Evolutionary conservation across 352 stramenopile genomes (phyloP).

Genomic region (Thraustotheca clavata): DNA sequence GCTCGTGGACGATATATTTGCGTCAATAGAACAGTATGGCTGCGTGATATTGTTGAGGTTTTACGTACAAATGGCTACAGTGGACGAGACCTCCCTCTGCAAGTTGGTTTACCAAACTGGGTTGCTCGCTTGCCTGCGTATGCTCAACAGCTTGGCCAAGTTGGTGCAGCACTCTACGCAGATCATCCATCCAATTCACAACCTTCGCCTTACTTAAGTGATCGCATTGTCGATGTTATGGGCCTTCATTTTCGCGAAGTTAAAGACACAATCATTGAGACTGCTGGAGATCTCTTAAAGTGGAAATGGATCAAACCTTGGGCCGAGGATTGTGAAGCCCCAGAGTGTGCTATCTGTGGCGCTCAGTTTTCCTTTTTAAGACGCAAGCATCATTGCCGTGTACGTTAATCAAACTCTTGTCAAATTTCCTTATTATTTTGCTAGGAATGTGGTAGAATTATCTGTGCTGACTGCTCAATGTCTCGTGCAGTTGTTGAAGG

Average conservation of each 20-base stretch:
- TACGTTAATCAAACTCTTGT: not conserved
- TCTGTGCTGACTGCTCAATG: slow-evolving; percentile 16
- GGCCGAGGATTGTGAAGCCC: slow-evolving; percentile 17
- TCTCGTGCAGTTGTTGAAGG: slow-evolving; percentile 19
- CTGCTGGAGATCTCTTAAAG: slow-evolving; percentile 15
- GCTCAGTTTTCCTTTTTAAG: slow-evolving; percentile 20
- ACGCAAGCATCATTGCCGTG: slow-evolving; percentile 20
- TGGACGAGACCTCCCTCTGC: slow-evolving; percentile 16
- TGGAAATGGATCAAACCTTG: slow-evolving; percentile 23
- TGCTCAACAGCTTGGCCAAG: slow-evolving; percentile 18
- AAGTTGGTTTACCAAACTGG: slow-evolving; percentile 23
- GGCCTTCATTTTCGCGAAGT: slow-evolving; percentile 34
- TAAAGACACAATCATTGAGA: slow-evolving; percentile 9
- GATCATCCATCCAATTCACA: slow-evolving; percentile 41
- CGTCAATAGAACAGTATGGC: slow-evolving; percentile 18
- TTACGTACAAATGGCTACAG: slow-evolving; percentile 20
- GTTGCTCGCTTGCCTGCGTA: slow-evolving; percentile 19
- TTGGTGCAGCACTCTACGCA: slow-evolving; percentile 13
- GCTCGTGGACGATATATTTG: slow-evolving; percentile 19
- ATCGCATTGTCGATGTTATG: slow-evolving; percentile 74
- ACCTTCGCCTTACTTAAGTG: slow-evolving; percentile 69
- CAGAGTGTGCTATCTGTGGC: slow-evolving; percentile 4
- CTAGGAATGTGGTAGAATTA: slow-evolving; percentile 20
- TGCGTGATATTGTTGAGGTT: slow-evolving; percentile 21
- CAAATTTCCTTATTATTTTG: not conserved